Evolutionary conservation across 2,329 filamentous ascomycete species (phyloP).

Genomic region (Scortechinia acanthostroma): DNA sequence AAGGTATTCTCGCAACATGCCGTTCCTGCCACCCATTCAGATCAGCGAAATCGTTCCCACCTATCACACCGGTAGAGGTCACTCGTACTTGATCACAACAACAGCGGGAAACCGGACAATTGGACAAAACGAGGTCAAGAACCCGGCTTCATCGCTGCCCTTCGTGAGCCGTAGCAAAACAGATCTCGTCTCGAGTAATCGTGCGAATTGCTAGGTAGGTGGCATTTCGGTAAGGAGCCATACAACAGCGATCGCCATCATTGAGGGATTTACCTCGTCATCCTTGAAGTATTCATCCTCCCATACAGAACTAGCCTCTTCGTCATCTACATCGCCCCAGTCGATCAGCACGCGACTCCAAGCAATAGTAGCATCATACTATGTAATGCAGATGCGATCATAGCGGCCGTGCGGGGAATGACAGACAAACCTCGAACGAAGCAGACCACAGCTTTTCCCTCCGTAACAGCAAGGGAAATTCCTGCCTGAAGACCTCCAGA

Average conservation of each 20-base stretch:
- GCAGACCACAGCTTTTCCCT: slow-evolving; percentile 74
- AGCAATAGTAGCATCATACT: no score
- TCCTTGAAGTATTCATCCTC: slow-evolving; percentile 62
- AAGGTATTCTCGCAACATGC: background rate
- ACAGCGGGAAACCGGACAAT: slow-evolving; percentile 73
- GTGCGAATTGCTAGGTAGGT: slow-evolving; percentile 28
- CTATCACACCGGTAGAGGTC: background rate
- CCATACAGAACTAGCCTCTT: slow-evolving; percentile 65
- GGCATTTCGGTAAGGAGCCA: no score
- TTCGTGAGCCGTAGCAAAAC: slow-evolving; percentile 65
- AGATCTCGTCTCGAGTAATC: slow-evolving; percentile 50
- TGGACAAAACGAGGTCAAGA: slow-evolving; percentile 75
- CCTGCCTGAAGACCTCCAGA: slow-evolving; percentile 73
- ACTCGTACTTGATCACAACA: slow-evolving; percentile 64
- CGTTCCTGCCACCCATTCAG: background rate
- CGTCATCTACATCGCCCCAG: slow-evolving; percentile 67
- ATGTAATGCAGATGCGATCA: no score
- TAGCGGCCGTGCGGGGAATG: background rate
- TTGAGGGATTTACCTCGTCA: slow-evolving; percentile 33
- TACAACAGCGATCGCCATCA: background rate
- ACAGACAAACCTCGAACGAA: slow-evolving; percentile 66
- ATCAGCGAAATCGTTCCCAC: background rate
- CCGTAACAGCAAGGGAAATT: slow-evolving; percentile 67
- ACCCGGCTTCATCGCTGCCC: slow-evolving; percentile 74
- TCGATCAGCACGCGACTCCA: no score